Conservation (phyloP, 2,329 filamentous ascomycete genomes). For the Ophiocordyceps camponoti-saundersi region DNA sequence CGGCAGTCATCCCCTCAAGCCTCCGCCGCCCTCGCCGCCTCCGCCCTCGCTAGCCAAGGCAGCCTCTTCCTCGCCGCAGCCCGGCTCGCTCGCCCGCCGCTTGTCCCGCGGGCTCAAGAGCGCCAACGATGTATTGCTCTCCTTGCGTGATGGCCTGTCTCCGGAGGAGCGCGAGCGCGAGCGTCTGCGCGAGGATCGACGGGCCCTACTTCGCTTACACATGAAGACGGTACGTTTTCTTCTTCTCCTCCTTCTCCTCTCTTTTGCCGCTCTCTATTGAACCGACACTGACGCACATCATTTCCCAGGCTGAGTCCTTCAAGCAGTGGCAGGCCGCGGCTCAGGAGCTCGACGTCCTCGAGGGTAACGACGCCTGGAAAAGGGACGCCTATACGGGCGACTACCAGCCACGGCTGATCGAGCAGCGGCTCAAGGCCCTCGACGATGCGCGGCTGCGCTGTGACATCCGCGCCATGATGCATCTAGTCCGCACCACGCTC, state of each 20-base stretch:
- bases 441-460: conserved; percentile 55
- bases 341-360: conserved; percentile 58
- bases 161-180: conserved; percentile 29
- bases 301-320: conserved; percentile 43
- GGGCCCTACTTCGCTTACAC: conserved; percentile 43
- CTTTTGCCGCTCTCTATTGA: not conserved
- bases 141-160: conserved; percentile 35
- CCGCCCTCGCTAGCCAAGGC: not conserved
- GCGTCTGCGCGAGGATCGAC: conserved; percentile 35
- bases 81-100: conserved; percentile 6
- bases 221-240: conserved; percentile 43
- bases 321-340: conserved; percentile 63
- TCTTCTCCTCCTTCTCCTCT: too few relatives aligned
- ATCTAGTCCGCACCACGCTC: conserved; percentile 63
- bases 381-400: conserved; percentile 40
- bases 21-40: not conserved
- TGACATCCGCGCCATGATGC: conserved; percentile 62
- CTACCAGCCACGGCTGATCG: conserved; percentile 55
- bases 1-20: not conserved
- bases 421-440: conserved; percentile 52
- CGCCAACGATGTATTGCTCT: conserved; percentile 24
- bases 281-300: not conserved
- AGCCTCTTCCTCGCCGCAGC: not conserved
- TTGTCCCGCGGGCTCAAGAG: conserved; percentile 17
- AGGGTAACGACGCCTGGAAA: conserved; percentile 75